phyloP scores from a whole-genome alignment of 2,329 filamentous ascomycete species.

The Raffaelea deltoideospora region DNA sequence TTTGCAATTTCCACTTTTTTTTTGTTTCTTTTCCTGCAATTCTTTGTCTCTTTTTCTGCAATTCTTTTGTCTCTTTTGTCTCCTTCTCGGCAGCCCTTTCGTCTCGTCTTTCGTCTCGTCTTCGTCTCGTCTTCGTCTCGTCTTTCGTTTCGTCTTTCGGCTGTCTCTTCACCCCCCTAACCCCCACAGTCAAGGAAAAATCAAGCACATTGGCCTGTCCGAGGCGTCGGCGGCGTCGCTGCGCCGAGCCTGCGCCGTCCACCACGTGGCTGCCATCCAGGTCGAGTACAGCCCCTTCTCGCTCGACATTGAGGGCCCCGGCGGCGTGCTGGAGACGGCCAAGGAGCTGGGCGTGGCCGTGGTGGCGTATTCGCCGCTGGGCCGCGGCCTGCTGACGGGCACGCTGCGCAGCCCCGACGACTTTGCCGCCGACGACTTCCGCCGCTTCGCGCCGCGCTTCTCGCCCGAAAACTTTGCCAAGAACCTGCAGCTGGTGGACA shows the following conservation, averaged over 20 bases:
- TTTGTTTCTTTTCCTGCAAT: no score
- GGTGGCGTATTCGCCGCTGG: slow-evolving; percentile 25
- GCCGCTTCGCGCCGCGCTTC: slow-evolving; percentile 22
- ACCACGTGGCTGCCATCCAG: slow-evolving; percentile 34
- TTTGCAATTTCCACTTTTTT: no score
- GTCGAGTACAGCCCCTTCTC: slow-evolving; percentile 38
- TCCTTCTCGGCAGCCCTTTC: not conserved
- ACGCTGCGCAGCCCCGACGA: slow-evolving; percentile 11
- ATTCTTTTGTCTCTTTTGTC: not conserved
- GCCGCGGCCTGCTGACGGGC: slow-evolving; percentile 26
- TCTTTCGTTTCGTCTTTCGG: not conserved
- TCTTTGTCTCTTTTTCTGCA: no score
- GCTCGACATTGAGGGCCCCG: slow-evolving; percentile 41
- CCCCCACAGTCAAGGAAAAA: slow-evolving; percentile 29
- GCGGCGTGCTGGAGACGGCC: slow-evolving; percentile 24
- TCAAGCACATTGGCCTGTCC: slow-evolving; percentile 39
- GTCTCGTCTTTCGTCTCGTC: not conserved
- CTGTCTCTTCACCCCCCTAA: not conserved
- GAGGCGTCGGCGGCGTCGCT: slow-evolving; percentile 34
- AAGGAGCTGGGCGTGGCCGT: slow-evolving; percentile 28
- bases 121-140: not conserved
- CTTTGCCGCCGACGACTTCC: slow-evolving; percentile 6
- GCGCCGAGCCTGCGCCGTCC: slow-evolving; percentile 33
- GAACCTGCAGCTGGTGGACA: slow-evolving; percentile 22
- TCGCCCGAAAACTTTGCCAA: slow-evolving; percentile 28